Percentiles rank a stretch among this genome's conserved stretches.
phyloP scores from a whole-genome alignment of 202 grass and related monocot genomes.

The Dendrocalamus latiflorus region DNA sequence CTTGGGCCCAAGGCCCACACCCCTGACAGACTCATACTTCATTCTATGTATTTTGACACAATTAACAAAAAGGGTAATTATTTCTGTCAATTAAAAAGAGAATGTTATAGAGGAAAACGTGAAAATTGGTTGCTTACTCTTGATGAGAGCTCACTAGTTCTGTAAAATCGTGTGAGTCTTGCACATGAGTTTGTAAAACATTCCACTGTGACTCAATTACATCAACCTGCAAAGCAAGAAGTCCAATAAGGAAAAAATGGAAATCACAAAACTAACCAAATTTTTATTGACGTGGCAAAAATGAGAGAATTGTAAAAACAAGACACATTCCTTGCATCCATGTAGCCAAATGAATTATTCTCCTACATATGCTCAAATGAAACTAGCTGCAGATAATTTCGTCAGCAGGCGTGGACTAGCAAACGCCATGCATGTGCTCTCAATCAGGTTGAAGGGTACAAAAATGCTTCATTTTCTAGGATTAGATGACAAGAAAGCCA shows the following conservation, averaged over 20 bases:
- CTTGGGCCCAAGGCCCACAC: too few species aligned
- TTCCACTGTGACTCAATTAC: constrained; percentile 99
- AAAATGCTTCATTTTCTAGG: not conserved
- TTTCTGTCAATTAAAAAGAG: not conserved
- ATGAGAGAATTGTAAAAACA: too few species aligned
- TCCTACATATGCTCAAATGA: too few species aligned
- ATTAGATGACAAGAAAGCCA: constrained; percentile 9
- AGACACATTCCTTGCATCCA: too few species aligned
- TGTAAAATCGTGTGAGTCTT: constrained; percentile 98
- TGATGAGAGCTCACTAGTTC: constrained; percentile 97
- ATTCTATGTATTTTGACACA: not conserved
- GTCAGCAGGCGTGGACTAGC: not conserved
- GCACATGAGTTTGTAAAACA: constrained; percentile 82
- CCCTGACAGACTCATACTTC: not conserved
- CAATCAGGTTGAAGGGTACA: not conserved
- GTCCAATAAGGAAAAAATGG: not conserved
- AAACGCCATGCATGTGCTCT: too few species aligned
- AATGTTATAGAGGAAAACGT: not conserved
- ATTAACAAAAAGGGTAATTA: not conserved
- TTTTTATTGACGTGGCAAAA: not conserved
- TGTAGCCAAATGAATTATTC: too few species aligned
- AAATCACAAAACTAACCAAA: constrained; percentile 8
- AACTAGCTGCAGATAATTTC: too few species aligned
- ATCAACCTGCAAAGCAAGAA: constrained; percentile 63
- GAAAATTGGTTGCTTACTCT: constrained; percentile 54